Evolutionary conservation across 1,284 basidiomycete species (phyloP), one percentile per base, ranked within the genome.

Genomic region (Austroboletus novae-zelandiae): DNA sequence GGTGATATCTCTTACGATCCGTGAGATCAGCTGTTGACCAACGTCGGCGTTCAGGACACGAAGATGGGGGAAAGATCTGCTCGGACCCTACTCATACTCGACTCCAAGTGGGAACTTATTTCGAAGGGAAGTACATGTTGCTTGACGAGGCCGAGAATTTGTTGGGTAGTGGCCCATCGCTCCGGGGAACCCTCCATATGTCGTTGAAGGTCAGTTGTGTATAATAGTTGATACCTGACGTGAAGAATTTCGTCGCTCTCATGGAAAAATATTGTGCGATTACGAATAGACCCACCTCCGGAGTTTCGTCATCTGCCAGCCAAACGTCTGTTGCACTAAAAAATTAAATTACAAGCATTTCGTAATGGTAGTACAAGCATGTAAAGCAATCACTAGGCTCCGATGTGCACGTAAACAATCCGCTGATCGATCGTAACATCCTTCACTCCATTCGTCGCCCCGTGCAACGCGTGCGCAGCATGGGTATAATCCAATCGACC

Each of bases 161-260:
- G 63, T 49, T 80, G 71, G 0, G 67, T 67, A 2, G 62, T 74
- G 0, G 52, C 59, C 80, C 80, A 81, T 41, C 80, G 73, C 45
- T 76, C 63, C 0, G 78, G 76, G 36, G 68, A n/a, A n/a, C n/a
- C 70, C 31, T 80, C 72, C 15, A 79, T 50, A 2, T 70, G 60
- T 30, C 50, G 57, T 45, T 76, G 74, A 5, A 59, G 41, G n/a
- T 75, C 76, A 6, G 74, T 61, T 0, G 77, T 74, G 47, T 81
- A 81, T 0, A 80, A 64, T 5, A 81, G 61, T 41, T 80, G 78
- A 46, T 75, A 80, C 0, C 70, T 68, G 20, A 23, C 20, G 5
- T 23, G 20, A 23, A 23, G 2, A 23, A 23, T 3, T 5, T 23
- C 2, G 20, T 23, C 20, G 20, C 20, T 23, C 20, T 23, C 20